Base-by-base conservation (phyloP, 176 grass and related monocot species). In the Tillandsia fasciculata region DNA sequence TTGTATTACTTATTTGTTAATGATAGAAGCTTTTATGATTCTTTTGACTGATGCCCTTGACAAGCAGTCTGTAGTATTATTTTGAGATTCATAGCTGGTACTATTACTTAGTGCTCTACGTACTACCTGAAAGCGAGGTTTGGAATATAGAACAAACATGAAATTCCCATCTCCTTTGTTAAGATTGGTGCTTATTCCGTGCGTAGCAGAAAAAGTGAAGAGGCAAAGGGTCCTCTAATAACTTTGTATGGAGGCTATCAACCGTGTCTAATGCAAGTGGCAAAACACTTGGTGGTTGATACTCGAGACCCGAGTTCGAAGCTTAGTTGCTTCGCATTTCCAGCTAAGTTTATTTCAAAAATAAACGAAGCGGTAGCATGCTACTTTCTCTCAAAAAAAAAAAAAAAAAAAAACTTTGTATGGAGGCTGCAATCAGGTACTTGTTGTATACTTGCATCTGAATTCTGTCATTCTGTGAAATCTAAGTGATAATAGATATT, bases 181-280 rank as follows among this genome's bases (percentile, higher is more conserved):
- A 90, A 96, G 84, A 87, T 87, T 80, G 81, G 91, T 85, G 90
- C 76, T 90, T 87, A 90, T 96, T 96, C 82, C 82, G 50, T 77
- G 76, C 78, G 59, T 64, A 77, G 64, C 74, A 79, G 57, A 83
- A 73, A 77, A 83, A 83, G 81, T 51, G 64, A 28, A 56, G 48
- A 64, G 68, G 53, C n/a, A 56, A 17, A 28, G 10, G 42, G 26
- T 33, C 28, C 52, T 68, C 71, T 74, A 64, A 68, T 64, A 22
- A 74, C 26, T 24, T 63, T 66, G 66, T 78, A 26, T 74, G 63
- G n/a, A 66, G 51, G 70, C 48, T 49, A n/a, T n/a, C n/a, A n/a
- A n/a, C n/a, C n/a, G n/a, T n/a, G n/a, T n/a, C n/a, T n/a, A n/a
- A n/a, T n/a, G n/a, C n/a, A n/a, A n/a, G n/a, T n/a, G n/a, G n/a